Evolutionary conservation across 1,284 basidiomycete species (phyloP), one percentile per base, ranked within the genome.

Genomic region (Trichosporon faecale): DNA sequence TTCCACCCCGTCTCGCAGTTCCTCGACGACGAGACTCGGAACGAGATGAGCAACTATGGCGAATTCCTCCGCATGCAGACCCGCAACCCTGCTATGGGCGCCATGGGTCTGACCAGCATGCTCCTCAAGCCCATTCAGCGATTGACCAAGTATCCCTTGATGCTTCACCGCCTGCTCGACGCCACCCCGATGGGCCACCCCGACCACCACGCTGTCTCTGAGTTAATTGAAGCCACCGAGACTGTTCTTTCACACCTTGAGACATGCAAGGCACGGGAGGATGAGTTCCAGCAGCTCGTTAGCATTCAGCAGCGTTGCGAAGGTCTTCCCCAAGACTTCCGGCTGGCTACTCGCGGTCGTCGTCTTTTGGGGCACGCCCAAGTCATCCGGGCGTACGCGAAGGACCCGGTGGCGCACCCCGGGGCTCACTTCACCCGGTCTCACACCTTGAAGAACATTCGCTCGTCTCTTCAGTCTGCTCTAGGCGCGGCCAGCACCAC

Each of bases 51-150:
- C 76, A 90, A 92, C 70, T 92, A 96, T 83, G 92, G 91, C 1
- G 91, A 93, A 79, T 96, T 95, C 80, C 85, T 96, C 12, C 85
- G 87, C 72, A 85, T 95, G 75, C 91, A 94, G 79, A 89, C 90
- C 78, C 85, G 85, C 64, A 88, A 88, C 8, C 89, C 89, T 87
- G 87, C 85, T 25, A 83, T 96, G 52, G 86, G 89, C 64, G 85
- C 85, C 44, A 87, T 93, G 70, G 87, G 84, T 31, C 83, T 96
- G 52, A 86, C 89, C 68, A 86, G 85, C 68, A 88, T 92, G 73
- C 82, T 95, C 64, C 85, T 90, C 68, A 90, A 93, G 76, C 93
- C 94, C 5, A 87, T 92, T 16, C 88, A 90, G 71, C 83, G 92
- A 66, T 80, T 96, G 11, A 88, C 87, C 33, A 87, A 88, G 73